Base-by-base conservation (phyloP, 495 filamentous ascomycete species). In the Penicillium arizonense region DNA sequence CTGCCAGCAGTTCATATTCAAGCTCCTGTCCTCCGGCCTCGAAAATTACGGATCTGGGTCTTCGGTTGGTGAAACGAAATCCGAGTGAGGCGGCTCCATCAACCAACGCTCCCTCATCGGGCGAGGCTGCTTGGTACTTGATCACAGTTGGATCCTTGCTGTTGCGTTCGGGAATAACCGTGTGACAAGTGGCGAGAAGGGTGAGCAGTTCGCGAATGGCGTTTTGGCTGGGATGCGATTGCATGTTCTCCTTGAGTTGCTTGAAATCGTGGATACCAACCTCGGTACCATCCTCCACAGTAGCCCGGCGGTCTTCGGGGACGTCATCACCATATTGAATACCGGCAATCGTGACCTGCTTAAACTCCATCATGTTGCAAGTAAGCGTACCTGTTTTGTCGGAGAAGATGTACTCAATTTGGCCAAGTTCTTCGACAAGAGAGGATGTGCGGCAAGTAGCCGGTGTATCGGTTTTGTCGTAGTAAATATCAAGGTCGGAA, bases 331-430 rank as follows among this genome's bases (percentile, higher is more conserved):
- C 88, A 63, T 99, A 99, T 70, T 95, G 91, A 51, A 97, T 85
- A 23, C 95, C 95, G 14, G 82, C 88, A 61, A 99, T 97, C 3
- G 88, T 87, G 57, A 88, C 94, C 68, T 96, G 90, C 68, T 90
- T 91, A 69, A 97, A 99, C 69, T 97, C 95, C 95, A 99, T 99
- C 82, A 88, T 85, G 69, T 99, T 99, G 74, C 92, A 96, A 23
- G 95, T 99, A 60, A 99, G 73, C n/a, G 95, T 99, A 32, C 95
- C 95, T 6, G 95, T 99, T 76, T 99, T 98, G 72, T 99, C 95
- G 3, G 91, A 96, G 69, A 99, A 99, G 45, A 97, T 93, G 63
- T 94, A 99, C 61, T 97, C 94, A 52, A 99, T 94, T 78, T 97
- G 96, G 40, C 95, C 95, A 23, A 99, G 73, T 67, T 99, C 95